Evolutionary conservation across 1,284 basidiomycete genomes (phyloP), one percentile per base, ranked within the genome.

Genomic region (Puccinia triticina): DNA sequence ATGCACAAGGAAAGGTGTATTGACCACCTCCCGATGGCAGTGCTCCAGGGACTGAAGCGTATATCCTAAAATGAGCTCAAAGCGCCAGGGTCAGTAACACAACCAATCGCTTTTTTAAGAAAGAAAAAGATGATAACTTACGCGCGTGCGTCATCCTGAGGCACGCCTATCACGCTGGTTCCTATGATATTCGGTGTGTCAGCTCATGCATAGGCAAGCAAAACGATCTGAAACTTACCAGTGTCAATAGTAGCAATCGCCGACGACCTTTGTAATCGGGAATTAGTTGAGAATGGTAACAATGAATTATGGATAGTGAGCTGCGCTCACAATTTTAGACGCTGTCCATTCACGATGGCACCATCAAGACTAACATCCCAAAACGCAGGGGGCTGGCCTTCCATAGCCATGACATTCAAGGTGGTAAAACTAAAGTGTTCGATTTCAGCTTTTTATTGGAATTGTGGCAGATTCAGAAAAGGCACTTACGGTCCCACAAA

Each of bases 391-490:
- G 59, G 76, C 34, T 78, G 59, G 32, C 59, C 76, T 46, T 59
- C n/a, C 76, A 78, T 78, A n/a, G 76, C 76, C 76, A 78, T 48
- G n/a, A 78, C 76, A 55, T 78, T 78, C 21, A 78, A 64, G 1
- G 76, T 66, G 29, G 64, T 78, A 23, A 78, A 78, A 12, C 76
- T 78, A 59, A 12, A 53, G 2, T 26, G 23, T 46, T 46, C 21
- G 2, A 26, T 23, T 12, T 40, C n/a, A 46, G 23, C 48, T 64
- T 1, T 16, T 12, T n/a, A 23, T n/a, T 7, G 7, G 18, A 50
- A 32, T 0, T 2, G 0, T 34, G 29, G 48, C 4, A 3, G 43
- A 53, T 14, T 43, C 23, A 53, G 40, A 48, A 53, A 32, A 77
- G 29, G 18, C 16, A 78, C 76, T 78, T 8, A 78, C 76, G 76